Base-by-base conservation (phyloP, 352 stramenopile species). In the Globisporangium barbulae region DNA sequence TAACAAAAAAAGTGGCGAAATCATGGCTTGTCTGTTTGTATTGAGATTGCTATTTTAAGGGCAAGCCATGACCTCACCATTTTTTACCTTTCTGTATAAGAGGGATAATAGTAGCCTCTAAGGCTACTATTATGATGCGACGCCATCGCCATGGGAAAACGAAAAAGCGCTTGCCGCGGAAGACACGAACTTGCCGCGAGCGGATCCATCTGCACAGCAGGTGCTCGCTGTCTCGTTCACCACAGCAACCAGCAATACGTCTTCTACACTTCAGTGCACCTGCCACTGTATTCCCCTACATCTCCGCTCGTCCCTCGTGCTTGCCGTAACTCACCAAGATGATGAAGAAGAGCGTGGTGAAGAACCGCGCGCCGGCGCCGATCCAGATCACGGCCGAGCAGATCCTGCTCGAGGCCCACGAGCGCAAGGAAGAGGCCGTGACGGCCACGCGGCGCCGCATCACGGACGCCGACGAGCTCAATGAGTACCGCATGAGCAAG, bases 371-470 rank as follows among this genome's bases (percentile, higher is more conserved):
- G 65, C 96, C 98, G 6, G 97, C 98, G 69, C 88, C 96, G 50
- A 99, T 99, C 73, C 98, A 99, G 88, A 99, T 99, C 73, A 99
- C 96, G 42, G 97, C 98, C 25, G 98, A 99, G 81, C 98, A 99
- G 90, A 98, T 99, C 59, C 69, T 99, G 30, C 81, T 95, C 37
- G 95, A 98, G 72, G 90, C 92, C 9, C 85, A 96, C 68, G 88
- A 98, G 69, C 79, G 89, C 48, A 89, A 95, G 64, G 84, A 97
- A 30, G 84, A 94, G 35, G 37, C 76, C 81, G 66, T 83, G 37
- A 88, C 85, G 60, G 76, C 87, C 33, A 83, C 90, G 59, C 83
- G 87, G 12, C 80, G 90, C 45, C 80, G 85, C 44, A 97, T 97
- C 69, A 75, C 88, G 17, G 93, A 98, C 81, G 78, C 76, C 60